These are phyloP conservation scores for Comarum palustre DNA, from an alignment of 306 rosid species.

Conservation along the genomic window DNA sequence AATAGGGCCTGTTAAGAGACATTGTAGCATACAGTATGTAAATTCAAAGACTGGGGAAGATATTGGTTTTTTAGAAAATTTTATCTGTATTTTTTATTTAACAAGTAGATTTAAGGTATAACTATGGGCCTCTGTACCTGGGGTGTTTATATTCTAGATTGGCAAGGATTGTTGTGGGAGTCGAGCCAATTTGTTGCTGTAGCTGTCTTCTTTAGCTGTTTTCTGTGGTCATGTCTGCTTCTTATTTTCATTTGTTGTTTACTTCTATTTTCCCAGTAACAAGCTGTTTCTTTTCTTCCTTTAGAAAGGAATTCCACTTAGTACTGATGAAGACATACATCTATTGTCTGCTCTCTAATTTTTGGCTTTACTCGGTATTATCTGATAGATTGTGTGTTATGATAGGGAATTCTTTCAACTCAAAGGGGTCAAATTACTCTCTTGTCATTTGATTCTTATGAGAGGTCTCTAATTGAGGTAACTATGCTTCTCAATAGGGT, in stretches of 20 bases:
- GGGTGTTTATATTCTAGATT: not conserved
- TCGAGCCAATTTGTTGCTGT: not conserved
- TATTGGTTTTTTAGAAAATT: not conserved
- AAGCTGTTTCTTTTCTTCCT: not conserved
- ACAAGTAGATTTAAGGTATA: not conserved
- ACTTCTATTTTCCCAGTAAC: not conserved
- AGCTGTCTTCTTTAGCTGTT: not conserved
- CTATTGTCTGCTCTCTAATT: not conserved
- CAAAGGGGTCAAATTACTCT: constrained; percentile 70
- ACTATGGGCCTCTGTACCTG: not conserved
- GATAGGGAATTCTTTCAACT: constrained; percentile 79
- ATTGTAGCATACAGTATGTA: not conserved
- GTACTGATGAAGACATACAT: not conserved
- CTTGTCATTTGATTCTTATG: constrained; percentile 60
- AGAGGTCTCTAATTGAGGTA: constrained; percentile 77
- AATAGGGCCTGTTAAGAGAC: not conserved
- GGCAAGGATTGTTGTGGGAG: not conserved
- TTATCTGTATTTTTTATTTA: not conserved
- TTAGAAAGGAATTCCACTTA: not conserved
- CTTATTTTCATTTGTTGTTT: not conserved
- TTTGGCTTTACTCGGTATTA: not conserved
- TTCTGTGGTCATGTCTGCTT: not conserved
- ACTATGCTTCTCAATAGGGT: constrained; percentile 7
- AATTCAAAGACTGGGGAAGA: not conserved
- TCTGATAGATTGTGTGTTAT: not conserved